phyloP scores from a whole-genome alignment of 257 asterid species.

The Primulina tabacum region DNA sequence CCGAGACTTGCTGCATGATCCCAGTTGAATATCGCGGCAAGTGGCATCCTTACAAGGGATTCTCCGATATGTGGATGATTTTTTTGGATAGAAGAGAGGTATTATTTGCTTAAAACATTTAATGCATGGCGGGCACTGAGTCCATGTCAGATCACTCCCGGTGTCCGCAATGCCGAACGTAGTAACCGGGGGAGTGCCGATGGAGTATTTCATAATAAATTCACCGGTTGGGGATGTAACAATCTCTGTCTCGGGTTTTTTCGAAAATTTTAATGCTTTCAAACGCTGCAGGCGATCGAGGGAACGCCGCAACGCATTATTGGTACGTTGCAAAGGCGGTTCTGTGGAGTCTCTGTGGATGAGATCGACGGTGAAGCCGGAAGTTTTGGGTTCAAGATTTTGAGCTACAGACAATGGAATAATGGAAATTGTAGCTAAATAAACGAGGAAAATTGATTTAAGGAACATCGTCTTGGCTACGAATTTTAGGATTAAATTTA shows the following conservation, averaged over 20 bases:
- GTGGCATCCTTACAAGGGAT: background rate
- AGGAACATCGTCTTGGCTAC: constrained; percentile 15
- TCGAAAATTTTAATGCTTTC: background rate
- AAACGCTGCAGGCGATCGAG: constrained; percentile 14
- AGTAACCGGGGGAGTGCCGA: constrained; percentile 40
- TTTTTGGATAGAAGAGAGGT: background rate
- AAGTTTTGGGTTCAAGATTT: background rate
- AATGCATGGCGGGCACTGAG: constrained; percentile 44
- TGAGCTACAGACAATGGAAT: background rate
- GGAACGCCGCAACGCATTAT: constrained; percentile 27
- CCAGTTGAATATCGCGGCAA: constrained; percentile 1
- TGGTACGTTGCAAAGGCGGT: constrained; percentile 22
- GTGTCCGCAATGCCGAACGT: constrained; percentile 38
- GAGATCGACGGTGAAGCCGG: constrained; percentile 31
- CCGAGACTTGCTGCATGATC: background rate
- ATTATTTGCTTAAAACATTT: constrained; percentile 29
- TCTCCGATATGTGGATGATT: background rate
- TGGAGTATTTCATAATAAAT: constrained; percentile 32
- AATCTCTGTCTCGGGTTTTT: constrained; percentile 5
- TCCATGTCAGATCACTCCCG: constrained; percentile 46
- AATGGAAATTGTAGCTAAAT: constrained; percentile 5
- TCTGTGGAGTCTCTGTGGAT: constrained; percentile 37
- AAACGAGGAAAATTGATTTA: constrained; percentile 9
- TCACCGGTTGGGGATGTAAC: constrained; percentile 18
- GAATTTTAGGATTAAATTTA: background rate